Conservation (phyloP, 2,329 filamentous ascomycete species). For the Cladosporium oxysporum region DNA sequence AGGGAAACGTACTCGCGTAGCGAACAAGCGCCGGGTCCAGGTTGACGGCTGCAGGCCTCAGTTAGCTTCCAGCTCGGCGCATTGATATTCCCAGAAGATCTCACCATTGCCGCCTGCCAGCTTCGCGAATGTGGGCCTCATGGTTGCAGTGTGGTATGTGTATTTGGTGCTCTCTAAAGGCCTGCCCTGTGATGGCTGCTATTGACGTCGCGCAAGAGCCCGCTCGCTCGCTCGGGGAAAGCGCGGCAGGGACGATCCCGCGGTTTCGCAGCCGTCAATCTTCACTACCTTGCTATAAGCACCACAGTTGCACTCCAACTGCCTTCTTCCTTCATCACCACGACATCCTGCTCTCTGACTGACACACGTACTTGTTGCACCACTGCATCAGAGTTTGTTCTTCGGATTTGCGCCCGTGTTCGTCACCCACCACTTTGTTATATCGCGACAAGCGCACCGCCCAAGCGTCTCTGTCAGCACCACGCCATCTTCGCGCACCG, state of each 20-base stretch:
- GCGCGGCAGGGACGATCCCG: background rate
- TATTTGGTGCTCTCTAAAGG: slow-evolving; percentile 17
- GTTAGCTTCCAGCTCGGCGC: slow-evolving; percentile 24
- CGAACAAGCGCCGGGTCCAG: slow-evolving; percentile 59
- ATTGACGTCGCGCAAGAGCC: slow-evolving; percentile 15
- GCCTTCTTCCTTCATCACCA: background rate
- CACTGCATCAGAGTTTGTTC: background rate
- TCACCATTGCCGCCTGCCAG: slow-evolving; percentile 43
- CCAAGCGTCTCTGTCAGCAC: background rate
- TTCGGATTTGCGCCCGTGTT: background rate
- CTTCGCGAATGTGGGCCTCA: slow-evolving; percentile 35
- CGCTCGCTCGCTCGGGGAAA: background rate
- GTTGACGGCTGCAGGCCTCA: slow-evolving; percentile 44
- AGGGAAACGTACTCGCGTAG: slow-evolving; percentile 53
- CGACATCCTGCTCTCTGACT: background rate
- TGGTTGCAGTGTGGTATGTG: slow-evolving; percentile 25
- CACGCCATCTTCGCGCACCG: background rate
- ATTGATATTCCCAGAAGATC: slow-evolving; percentile 8
- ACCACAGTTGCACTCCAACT: background rate
- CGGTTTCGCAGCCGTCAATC: slow-evolving; percentile 1
- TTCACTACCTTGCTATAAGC: background rate
- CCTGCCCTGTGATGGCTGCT: slow-evolving; percentile 7
- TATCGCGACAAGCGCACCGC: background rate
- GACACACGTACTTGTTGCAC: background rate
- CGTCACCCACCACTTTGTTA: background rate